phyloP scores from a whole-genome alignment of 805 yeast genomes.

The Novakomyces olei region DNA sequence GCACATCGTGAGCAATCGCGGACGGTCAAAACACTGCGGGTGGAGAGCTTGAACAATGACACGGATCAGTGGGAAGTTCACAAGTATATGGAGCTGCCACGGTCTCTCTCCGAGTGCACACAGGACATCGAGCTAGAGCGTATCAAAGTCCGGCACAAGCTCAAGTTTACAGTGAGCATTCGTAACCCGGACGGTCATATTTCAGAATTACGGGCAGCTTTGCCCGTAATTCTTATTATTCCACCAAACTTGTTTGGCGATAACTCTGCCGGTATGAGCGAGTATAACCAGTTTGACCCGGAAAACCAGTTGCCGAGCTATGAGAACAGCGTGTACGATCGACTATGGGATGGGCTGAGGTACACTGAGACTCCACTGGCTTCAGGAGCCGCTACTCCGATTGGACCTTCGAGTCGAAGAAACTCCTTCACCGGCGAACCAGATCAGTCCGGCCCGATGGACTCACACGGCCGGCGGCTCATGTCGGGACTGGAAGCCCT shows the following conservation, averaged over 20 bases:
- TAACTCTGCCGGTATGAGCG: constrained; percentile 17
- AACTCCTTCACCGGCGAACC: too few species aligned
- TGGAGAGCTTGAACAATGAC: constrained; percentile 13
- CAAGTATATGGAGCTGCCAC: constrained; percentile 41
- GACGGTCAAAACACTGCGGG: constrained; percentile 28
- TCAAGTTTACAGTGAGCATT: constrained; percentile 59
- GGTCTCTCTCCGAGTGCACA: constrained; percentile 49
- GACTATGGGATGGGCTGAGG: constrained; percentile 45
- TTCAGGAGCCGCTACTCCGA: constrained; percentile 21
- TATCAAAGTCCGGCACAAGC: constrained; percentile 69
- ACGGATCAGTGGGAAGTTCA: constrained; percentile 54
- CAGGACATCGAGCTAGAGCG: constrained; percentile 66
- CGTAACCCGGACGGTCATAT: constrained; percentile 80
- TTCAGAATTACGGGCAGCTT: constrained; percentile 73
- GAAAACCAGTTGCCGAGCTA: constrained; percentile 51
- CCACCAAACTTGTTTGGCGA: constrained; percentile 62
- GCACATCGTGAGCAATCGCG: constrained; percentile 34
- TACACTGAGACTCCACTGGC: constrained; percentile 18
- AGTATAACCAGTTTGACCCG: constrained; percentile 44
- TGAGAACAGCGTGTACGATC: constrained; percentile 59
- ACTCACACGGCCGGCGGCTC: constrained; percentile 18
- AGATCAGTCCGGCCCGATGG: too few species aligned
- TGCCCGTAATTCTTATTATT: constrained; percentile 58
- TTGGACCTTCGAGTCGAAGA: constrained; percentile 6
- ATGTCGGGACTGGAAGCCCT: constrained; percentile 19